phyloP scores from a whole-genome alignment of 2,329 filamentous ascomycete species.

The Hypoxylon sp. region DNA sequence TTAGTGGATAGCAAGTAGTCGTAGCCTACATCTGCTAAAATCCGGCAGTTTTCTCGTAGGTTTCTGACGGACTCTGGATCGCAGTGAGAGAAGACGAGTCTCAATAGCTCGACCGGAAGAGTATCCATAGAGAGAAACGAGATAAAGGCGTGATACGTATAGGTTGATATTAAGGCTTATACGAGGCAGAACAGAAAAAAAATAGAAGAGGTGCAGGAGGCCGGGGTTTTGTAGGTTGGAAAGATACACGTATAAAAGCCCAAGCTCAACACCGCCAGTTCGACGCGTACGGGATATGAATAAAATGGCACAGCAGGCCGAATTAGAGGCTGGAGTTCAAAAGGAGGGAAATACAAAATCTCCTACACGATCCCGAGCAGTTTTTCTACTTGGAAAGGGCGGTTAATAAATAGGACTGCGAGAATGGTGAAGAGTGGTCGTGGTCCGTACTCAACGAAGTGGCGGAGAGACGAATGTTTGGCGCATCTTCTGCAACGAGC shows the following conservation, averaged over 20 bases:
- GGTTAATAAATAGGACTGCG: conserved; percentile 39
- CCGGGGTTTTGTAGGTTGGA: conserved; percentile 3
- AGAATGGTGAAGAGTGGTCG: conserved; percentile 38
- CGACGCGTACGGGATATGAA: conserved; percentile 33
- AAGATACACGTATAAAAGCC: conserved; percentile 14
- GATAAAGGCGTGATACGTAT: neutral
- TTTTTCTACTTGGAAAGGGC: conserved; percentile 41
- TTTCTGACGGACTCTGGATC: conserved; percentile 54
- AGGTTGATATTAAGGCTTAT: conserved; percentile 6
- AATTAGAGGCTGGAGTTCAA: conserved; percentile 34
- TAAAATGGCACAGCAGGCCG: conserved; percentile 35
- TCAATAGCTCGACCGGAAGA: conserved; percentile 56
- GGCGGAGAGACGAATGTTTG: conserved; percentile 45
- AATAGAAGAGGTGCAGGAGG: conserved; percentile 15
- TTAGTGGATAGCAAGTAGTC: conserved; percentile 56
- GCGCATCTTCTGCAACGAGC: conserved; percentile 50
- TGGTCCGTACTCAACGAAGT: conserved; percentile 45
- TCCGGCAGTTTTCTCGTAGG: conserved; percentile 56
- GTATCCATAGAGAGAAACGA: conserved; percentile 48
- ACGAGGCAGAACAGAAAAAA: conserved; percentile 20
- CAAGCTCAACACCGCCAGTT: conserved; percentile 45
- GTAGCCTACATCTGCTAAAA: conserved; percentile 57
- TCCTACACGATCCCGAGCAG: conserved; percentile 29
- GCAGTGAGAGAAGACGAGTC: conserved; percentile 58
- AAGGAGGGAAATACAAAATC: conserved; percentile 37